Evolutionary conservation across 495 filamentous ascomycete genomes (phyloP).

Genomic region (Trichoderma gamsii): DNA sequence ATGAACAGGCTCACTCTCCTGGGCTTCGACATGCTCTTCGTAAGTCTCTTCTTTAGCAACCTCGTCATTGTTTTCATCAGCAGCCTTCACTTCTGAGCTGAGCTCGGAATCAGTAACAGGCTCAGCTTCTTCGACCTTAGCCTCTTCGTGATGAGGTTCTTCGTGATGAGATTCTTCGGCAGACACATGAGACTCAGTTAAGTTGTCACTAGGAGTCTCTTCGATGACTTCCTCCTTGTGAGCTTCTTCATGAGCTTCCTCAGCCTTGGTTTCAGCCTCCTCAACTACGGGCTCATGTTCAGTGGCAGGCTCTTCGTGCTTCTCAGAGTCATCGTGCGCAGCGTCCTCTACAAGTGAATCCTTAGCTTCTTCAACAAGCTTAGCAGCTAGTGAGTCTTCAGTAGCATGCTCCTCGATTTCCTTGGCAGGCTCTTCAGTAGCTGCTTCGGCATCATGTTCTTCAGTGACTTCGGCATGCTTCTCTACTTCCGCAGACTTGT

Average conservation of each 20-base stretch:
- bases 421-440: constrained; percentile 14
- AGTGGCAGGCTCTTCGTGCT: not conserved
- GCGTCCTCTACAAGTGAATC: constrained; percentile 8
- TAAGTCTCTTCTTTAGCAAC: not conserved
- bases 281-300: not conserved
- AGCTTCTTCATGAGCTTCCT: not conserved
- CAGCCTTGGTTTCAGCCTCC: not conserved
- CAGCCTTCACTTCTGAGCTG: not conserved
- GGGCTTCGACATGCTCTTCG: not conserved
- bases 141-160: not conserved
- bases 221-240: not conserved
- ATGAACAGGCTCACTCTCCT: not conserved
- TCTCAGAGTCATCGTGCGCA: not conserved
- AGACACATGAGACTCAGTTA: not conserved
- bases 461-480: not conserved
- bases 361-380: constrained; percentile 17
- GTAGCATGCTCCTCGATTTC: not conserved
- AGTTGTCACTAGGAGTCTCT: not conserved
- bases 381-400: not conserved
- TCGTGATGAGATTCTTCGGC: not conserved
- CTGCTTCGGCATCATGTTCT: not conserved
- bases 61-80: not conserved
- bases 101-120: not conserved
- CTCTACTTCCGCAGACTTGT: not conserved
- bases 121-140: not conserved